These are phyloP conservation scores for Fraxinus paxiana DNA, from an alignment of 305 asterid species.

Conservation along the genomic window DNA sequence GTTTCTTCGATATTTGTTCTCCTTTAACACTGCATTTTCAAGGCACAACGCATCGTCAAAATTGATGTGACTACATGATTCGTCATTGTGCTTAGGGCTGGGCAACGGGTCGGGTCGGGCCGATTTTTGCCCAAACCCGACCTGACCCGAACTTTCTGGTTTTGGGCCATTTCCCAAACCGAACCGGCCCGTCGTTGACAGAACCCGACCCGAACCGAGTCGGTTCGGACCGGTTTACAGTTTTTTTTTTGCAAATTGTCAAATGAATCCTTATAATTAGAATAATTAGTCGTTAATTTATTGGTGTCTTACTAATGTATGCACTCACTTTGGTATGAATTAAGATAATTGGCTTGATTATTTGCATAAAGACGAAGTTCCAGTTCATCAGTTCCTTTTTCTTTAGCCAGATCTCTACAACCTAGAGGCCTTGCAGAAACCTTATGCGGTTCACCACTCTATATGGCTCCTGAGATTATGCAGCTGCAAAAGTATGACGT, in stretches of 20 bases:
- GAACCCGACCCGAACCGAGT: too few species aligned
- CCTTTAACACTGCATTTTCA: slow-evolving; percentile 1
- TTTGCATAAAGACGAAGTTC: slow-evolving; percentile 6
- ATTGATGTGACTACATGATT: neutral
- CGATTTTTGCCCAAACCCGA: too few species aligned
- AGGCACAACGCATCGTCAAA: neutral
- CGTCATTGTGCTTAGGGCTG: too few species aligned
- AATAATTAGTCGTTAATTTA: neutral
- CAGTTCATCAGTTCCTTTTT: slow-evolving; percentile 15
- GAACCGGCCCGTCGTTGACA: too few species aligned
- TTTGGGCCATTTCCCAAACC: too few species aligned
- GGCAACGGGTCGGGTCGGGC: too few species aligned
- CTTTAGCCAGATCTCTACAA: slow-evolving; percentile 70
- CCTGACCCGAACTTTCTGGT: too few species aligned
- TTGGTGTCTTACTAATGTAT: neutral
- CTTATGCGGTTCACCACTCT: slow-evolving; percentile 93
- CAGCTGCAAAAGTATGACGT: slow-evolving; percentile 82
- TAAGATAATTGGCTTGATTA: slow-evolving; percentile 4
- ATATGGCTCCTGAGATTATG: slow-evolving; percentile 99
- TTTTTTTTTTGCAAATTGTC: too few species aligned
- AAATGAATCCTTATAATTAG: too few species aligned
- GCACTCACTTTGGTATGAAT: neutral
- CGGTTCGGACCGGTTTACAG: too few species aligned
- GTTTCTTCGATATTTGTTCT: neutral
- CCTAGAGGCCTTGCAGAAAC: slow-evolving; percentile 90